Evolutionary conservation across 306 rosid species (phyloP), one percentile per base, ranked within the genome.

Genomic region (Medicago arabica): DNA sequence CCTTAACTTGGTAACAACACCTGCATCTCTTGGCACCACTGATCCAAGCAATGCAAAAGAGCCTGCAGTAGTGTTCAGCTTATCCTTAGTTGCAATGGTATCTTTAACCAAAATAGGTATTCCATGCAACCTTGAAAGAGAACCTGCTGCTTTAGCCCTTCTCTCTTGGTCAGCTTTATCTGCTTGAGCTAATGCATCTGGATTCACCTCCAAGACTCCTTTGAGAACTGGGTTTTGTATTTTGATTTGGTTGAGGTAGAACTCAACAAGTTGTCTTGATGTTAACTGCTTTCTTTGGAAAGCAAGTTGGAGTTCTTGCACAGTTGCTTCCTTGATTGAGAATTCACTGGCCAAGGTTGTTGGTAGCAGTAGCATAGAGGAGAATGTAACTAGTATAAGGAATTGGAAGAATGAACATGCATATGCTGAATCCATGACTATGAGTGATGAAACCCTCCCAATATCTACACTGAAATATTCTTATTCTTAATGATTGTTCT

Each of bases 41-140:
- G 95, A 89, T 0, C 94, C 91, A 7, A 87, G 78, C 46, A 91
- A 55, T 3, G 92, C 90, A 46, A 47, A 87, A 2, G 97, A 91
- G 1, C 95, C 95, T 17, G 87, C 86, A 4, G 91, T 89, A 7
- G 91, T 91, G 69, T 89, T 91, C 40, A 89, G 2, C 72, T 85
- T 86, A 64, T 91, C 95, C 75, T 88, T 89, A 12, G 89, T 91
- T 17, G 89, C 89, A 16, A 83, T 91, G 8, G 72, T 91, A 11
- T 91, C 97, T 75, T 91, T 91, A 3, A 91, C 13, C 78, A 89
- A 75, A 69, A 87, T 68, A 0, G 95, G 97, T 50, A 91, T 86
- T 9, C 97, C 97, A 74, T 91, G 90, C 53, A 91, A 49, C 9
- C 21, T 7, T 19, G 88, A 19, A 38, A 84, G 53, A n/a, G 82